These are phyloP conservation scores for Fusarium sp. DNA, from an alignment of 2,329 filamentous ascomycete genomes.

Conservation along the genomic window DNA sequence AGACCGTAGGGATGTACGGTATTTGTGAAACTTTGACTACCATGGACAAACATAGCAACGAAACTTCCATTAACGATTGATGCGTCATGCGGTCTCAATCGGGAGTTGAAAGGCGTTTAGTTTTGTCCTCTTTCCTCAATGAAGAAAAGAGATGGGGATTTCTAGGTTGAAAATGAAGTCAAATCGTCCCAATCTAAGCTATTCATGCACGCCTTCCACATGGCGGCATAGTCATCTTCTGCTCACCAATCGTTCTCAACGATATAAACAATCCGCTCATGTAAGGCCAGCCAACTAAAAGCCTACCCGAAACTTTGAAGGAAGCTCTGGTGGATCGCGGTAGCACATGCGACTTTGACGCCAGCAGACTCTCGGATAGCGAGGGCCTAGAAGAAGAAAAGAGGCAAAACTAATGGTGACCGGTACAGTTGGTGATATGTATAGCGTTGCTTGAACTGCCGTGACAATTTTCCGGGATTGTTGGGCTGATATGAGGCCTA, in stretches of 20 bases:
- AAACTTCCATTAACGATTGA: not conserved
- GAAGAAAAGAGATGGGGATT: not conserved
- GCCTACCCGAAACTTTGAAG: conserved; percentile 14
- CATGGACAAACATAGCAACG: not conserved
- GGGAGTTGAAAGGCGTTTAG: conserved; percentile 8
- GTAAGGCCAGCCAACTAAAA: conserved; percentile 22
- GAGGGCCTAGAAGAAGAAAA: not conserved
- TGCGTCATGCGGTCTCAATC: conserved; percentile 6
- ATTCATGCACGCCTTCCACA: conserved; percentile 40
- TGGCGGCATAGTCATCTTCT: conserved; percentile 26
- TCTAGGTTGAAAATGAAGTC: conserved; percentile 11
- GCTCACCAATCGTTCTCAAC: conserved; percentile 9
- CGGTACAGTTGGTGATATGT: conserved; percentile 4
- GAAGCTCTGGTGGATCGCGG: conserved; percentile 26
- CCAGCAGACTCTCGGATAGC: not conserved
- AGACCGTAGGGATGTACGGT: not conserved
- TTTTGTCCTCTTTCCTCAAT: not conserved
- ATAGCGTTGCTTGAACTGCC: conserved; percentile 24
- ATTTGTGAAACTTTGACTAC: conserved; percentile 7
- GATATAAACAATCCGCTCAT: not conserved
- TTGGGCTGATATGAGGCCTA: conserved; percentile 22
- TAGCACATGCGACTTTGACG: not conserved
- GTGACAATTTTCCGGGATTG: conserved; percentile 17
- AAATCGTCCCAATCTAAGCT: conserved; percentile 27
- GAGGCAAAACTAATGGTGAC: conserved; percentile 3